Base-by-base conservation (phyloP, 2,329 filamentous ascomycete genomes). In the Daldinia sp. region DNA sequence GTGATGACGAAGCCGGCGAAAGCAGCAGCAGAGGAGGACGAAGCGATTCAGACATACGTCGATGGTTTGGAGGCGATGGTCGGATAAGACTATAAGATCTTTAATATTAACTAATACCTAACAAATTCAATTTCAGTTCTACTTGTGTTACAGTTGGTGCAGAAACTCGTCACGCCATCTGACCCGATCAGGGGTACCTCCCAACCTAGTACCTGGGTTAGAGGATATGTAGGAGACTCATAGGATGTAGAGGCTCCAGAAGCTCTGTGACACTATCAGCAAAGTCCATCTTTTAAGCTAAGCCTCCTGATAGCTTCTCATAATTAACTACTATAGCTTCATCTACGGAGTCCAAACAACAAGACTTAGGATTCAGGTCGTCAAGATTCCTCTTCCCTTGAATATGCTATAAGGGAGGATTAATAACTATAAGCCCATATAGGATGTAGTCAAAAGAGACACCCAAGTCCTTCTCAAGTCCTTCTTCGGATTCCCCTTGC, bases 41-140 rank as follows among this genome's bases (percentile, higher is more conserved):
- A 20, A 71, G 72, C 4, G 77, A 79, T 53, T 81, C 80, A 6
- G 84, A 87, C 71, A 82, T 89, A 57, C 82, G 87, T 59, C 81
- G 87, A 59, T 89, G 88, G 87, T 90, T 90, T 76, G 85, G 84
- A 13, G 86, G 85, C 28, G 82, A 83, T 13, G 81, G 82, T 26
- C 72, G 77, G 62, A 77, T 79, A 74, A 72, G 76, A 48, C 42
- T 79, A 60, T 79, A 68, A 69, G 26, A 51, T 42, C 12, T 56
- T 42, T 54, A 42, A n/a, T 6, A 18, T 56, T 37, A 23, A 23
- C 20, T 23, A 33, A 48, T 67, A 63, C 33, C 41, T 59, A 53
- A 39, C 64, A 42, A 63, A 53, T 39, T 18, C 39, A 54, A 12
- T 46, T 60, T 57, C 13, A 62, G 50, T 63, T 53, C 41, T n/a